phyloP scores from a whole-genome alignment of 2,329 filamentous ascomycete species.

The Alternaria hordeiaustralica region DNA sequence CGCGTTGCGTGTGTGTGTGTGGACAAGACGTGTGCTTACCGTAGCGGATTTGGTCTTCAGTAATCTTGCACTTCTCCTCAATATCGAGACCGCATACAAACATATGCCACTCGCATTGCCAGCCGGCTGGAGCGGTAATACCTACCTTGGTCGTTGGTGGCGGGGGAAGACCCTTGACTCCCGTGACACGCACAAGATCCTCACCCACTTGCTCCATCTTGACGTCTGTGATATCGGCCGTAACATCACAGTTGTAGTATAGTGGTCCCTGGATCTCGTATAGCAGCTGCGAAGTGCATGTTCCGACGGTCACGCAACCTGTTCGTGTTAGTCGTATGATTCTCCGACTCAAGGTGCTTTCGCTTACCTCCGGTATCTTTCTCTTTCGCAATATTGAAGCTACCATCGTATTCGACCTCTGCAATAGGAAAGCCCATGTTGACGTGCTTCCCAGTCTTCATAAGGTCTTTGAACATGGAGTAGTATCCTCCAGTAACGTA shows the following conservation, averaged over 20 bases:
- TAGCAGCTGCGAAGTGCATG: constrained; percentile 59
- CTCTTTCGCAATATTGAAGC: constrained; percentile 40
- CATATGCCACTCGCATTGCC: constrained; percentile 41
- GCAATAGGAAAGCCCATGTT: constrained; percentile 42
- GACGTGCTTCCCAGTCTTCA: constrained; percentile 43
- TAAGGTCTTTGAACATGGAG: constrained; percentile 48
- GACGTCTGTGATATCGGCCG: constrained; percentile 30
- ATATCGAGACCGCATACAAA: constrained; percentile 38
- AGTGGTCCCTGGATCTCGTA: constrained; percentile 47
- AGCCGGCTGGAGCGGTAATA: constrained; percentile 29
- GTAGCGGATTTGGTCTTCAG: constrained; percentile 29
- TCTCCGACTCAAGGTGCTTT: rapidly evolving
- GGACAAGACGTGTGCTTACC: constrained; percentile 3
- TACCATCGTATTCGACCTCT: constrained; percentile 27
- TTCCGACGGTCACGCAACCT: constrained; percentile 52
- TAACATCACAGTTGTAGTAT: constrained; percentile 58
- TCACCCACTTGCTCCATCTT: constrained; percentile 50
- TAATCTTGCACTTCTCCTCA: constrained; percentile 33
- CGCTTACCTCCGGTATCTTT: constrained; percentile 38
- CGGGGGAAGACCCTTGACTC: constrained; percentile 52
- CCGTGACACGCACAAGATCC: constrained; percentile 50
- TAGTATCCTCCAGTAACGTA: constrained; percentile 45
- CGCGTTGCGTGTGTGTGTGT: too few species aligned
- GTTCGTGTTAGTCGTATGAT: neutral
- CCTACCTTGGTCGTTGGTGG: constrained; percentile 57